phyloP scores from a whole-genome alignment of 2,329 filamentous ascomycete genomes.

The Stemphylium lycopersici region DNA sequence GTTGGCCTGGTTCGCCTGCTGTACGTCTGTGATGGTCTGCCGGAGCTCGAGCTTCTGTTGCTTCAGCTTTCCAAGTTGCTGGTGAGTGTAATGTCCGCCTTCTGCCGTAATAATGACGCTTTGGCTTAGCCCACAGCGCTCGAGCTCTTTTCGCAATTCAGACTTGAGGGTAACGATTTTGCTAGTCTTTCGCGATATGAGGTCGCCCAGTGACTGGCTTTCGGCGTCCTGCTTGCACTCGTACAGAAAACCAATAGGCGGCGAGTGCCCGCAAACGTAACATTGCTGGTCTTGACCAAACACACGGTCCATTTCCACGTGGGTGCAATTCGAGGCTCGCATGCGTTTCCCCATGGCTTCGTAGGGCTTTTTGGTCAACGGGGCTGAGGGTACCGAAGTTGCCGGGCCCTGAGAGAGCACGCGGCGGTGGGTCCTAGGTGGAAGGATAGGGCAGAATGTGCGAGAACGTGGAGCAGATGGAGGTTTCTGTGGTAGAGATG shows the following conservation, averaged over 20 bases:
- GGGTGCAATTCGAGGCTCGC: constrained; percentile 62
- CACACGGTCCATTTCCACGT: constrained; percentile 70
- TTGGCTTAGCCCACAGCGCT: constrained; percentile 37
- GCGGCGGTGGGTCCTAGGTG: not conserved
- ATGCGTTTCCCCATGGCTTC: constrained; percentile 25
- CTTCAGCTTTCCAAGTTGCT: constrained; percentile 42
- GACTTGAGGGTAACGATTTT: constrained; percentile 16
- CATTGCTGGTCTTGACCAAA: constrained; percentile 62
- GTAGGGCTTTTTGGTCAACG: constrained; percentile 28
- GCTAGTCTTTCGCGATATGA: constrained; percentile 2
- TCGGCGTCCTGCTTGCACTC: constrained; percentile 68
- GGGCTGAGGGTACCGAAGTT: constrained; percentile 5
- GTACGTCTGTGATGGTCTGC: constrained; percentile 32
- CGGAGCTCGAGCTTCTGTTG: constrained; percentile 40
- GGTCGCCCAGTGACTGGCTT: constrained; percentile 11
- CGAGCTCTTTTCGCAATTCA: constrained; percentile 34
- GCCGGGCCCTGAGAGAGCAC: constrained; percentile 14
- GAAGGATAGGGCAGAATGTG: not conserved
- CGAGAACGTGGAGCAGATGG: not conserved
- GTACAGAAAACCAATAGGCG: constrained; percentile 74
- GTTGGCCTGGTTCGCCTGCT: constrained; percentile 27
- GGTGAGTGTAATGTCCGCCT: constrained; percentile 39
- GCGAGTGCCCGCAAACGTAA: constrained; percentile 61
- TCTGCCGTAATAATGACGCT: constrained; percentile 45
- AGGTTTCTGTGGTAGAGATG: not conserved